Evolutionary conservation across 1,284 basidiomycete genomes (phyloP), one percentile per base, ranked within the genome.

Genomic region (Ustilago tritici): DNA sequence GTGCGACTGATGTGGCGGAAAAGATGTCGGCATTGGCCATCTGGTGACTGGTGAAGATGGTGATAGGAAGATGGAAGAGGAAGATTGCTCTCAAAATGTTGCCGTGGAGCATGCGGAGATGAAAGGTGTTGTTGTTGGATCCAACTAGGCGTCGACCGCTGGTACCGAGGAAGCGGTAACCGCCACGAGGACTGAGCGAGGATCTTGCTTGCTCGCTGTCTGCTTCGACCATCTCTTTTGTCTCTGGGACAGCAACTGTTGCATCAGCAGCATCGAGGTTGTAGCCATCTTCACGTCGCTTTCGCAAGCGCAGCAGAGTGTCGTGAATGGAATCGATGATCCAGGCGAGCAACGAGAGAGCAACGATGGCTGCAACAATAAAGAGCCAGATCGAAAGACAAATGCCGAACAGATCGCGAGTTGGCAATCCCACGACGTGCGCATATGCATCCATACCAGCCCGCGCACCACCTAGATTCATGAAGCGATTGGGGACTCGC

Each of bases 31-130:
- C 88, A 43, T 92, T 87, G 4, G 91, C 90, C 89, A 95, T 92
- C 82, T 95, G 92, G 85, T 93, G 97, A 70, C 91, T 91, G 7
- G 94, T 94, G 86, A 96, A 95, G 61, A 95, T 91, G 41, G 94
- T 96, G 78, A 98, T 90, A 11, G 95, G 95, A 23, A 98, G 90
- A 87, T 98, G 95, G 88, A 98, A 98, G 46, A 96, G 89, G 61
- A 95, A 89, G 50, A 98, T 90, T 65, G 96, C 89, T 59, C 96
- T 92, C 62, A 95, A 90, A 59, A 98, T 90, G 87, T 98, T 98
- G 54, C 95, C 95, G 78, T 93, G 91, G 53, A 83, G 66, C 66
- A 76, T 73, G 56, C 63, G 71, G 12, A 71, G 63, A 31, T 82
- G 82, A 46, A 77, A 61, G 3, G 62, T 60, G 60, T 74, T 78